phyloP scores from a whole-genome alignment of 2,329 filamentous ascomycete genomes.

The Cercospora canescens region DNA sequence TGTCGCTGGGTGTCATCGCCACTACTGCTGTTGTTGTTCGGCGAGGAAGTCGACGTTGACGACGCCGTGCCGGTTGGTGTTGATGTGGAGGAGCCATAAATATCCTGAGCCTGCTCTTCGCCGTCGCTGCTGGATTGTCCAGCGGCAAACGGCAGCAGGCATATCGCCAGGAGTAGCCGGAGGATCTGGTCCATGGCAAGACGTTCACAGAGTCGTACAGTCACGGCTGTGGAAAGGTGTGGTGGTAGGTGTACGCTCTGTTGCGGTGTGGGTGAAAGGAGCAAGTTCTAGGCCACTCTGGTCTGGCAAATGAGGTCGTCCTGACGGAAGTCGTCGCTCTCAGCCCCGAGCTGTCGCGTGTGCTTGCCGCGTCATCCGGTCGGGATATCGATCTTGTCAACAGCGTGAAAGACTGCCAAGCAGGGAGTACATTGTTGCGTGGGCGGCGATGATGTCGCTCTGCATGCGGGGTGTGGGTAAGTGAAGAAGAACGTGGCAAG shows the following conservation, averaged over 20 bases:
- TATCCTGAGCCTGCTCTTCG: background rate
- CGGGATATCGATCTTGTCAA: background rate
- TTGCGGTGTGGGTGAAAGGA: background rate
- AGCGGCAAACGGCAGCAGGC: background rate
- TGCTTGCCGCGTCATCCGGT: slow-evolving; percentile 2
- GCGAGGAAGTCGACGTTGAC: background rate
- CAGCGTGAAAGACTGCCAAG: background rate
- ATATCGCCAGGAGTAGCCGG: background rate
- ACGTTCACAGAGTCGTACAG: background rate
- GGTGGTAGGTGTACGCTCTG: background rate
- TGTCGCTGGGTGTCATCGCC: background rate
- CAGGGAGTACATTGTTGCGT: background rate
- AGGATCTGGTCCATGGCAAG: background rate
- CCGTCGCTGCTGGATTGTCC: slow-evolving; percentile 1
- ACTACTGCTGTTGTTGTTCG: background rate
- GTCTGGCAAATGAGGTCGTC: background rate
- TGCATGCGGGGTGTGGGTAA: background rate
- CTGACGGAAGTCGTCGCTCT: background rate
- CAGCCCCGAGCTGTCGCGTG: background rate
- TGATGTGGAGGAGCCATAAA: background rate
- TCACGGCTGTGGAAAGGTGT: background rate
- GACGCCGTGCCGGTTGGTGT: background rate
- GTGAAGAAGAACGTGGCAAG: background rate
- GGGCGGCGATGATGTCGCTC: background rate
- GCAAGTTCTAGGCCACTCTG: background rate